Percentiles rank a stretch among this genome's conserved stretches.
Conservation (phyloP, 1,139 yeast genomes). For the Petasospora fabianii region DNA sequence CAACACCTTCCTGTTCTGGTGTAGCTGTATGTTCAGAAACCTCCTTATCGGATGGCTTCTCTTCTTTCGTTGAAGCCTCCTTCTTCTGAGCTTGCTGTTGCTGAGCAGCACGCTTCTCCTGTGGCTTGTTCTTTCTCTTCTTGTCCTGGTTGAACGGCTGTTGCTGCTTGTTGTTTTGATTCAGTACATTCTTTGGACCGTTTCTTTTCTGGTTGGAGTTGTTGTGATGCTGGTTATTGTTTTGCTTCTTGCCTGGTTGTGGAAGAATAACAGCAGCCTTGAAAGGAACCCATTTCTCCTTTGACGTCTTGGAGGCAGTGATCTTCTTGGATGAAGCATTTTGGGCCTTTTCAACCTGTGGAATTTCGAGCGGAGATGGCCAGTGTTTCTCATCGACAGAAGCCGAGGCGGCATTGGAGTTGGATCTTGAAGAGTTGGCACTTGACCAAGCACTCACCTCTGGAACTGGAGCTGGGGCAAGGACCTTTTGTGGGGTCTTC, state of each 20-base stretch:
- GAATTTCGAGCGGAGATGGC: conserved; percentile 49
- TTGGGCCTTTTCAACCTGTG: conserved; percentile 12
- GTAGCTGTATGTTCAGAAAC: background rate
- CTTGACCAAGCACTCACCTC: conserved; percentile 60
- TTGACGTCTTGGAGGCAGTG: conserved; percentile 42
- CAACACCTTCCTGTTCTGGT: conserved; percentile 25
- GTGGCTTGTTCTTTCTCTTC: conserved; percentile 19
- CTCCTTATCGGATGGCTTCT: conserved; percentile 6
- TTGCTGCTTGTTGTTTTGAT: conserved; percentile 11
- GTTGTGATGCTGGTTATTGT: conserved; percentile 6
- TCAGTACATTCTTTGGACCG: conserved; percentile 10
- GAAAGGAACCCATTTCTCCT: conserved; percentile 89
- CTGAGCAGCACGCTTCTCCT: conserved; percentile 24
- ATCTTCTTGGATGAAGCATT: conserved; percentile 11
- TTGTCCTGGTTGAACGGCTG: conserved; percentile 10
- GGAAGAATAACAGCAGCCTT: conserved; percentile 59
- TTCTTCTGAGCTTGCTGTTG: conserved; percentile 33
- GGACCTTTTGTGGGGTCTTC: conserved; percentile 30
- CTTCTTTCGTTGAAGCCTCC: conserved; percentile 5
- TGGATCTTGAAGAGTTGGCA: conserved; percentile 31
- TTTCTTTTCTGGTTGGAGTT: conserved; percentile 20
- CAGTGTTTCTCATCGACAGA: conserved; percentile 43
- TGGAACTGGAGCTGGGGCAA: conserved; percentile 81
- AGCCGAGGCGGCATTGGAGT: too few species aligned
- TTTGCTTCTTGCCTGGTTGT: conserved; percentile 22